Conservation (phyloP, 1,139 yeast genomes). For the Candida albicans region DNA sequence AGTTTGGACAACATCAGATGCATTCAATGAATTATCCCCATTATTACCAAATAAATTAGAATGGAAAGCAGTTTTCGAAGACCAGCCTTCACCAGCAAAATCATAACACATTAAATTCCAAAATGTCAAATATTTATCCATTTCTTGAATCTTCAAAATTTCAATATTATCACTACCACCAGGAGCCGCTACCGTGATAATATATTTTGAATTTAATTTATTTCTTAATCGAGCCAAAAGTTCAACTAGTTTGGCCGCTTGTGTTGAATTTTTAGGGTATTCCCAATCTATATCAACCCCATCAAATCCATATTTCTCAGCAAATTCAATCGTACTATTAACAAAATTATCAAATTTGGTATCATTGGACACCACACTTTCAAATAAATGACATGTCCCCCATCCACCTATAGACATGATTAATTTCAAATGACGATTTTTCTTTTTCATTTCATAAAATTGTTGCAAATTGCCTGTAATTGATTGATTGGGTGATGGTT, state of each 20-base stretch:
- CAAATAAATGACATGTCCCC: constrained; percentile 61
- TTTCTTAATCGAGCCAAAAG: constrained; percentile 46
- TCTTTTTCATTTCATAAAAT: constrained; percentile 49
- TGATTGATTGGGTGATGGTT: constrained; percentile 22
- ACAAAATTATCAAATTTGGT: constrained; percentile 49
- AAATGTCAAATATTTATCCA: constrained; percentile 59
- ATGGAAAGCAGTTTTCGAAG: constrained; percentile 59
- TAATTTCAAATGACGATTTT: constrained; percentile 53
- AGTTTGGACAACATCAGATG: constrained; percentile 47
- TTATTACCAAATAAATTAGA: constrained; percentile 58
- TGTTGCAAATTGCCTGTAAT: constrained; percentile 58
- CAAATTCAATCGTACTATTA: constrained; percentile 44
- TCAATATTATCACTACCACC: constrained; percentile 52
- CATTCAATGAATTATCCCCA: constrained; percentile 47
- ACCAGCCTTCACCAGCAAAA: constrained; percentile 74
- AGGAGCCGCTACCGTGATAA: constrained; percentile 76
- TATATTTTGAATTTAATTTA: constrained; percentile 32
- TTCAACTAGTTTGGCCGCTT: constrained; percentile 47
- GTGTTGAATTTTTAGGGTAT: constrained; percentile 56
- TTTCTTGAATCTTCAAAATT: constrained; percentile 43
- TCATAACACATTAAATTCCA: constrained; percentile 96
- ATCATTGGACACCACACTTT: constrained; percentile 39
- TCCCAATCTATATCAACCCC: constrained; percentile 98
- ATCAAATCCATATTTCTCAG: constrained; percentile 67
- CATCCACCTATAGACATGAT: constrained; percentile 88